These are phyloP conservation scores for Skeletonema costatum DNA, from an alignment of 108 stramenopile genomes.

Conservation along the genomic window DNA sequence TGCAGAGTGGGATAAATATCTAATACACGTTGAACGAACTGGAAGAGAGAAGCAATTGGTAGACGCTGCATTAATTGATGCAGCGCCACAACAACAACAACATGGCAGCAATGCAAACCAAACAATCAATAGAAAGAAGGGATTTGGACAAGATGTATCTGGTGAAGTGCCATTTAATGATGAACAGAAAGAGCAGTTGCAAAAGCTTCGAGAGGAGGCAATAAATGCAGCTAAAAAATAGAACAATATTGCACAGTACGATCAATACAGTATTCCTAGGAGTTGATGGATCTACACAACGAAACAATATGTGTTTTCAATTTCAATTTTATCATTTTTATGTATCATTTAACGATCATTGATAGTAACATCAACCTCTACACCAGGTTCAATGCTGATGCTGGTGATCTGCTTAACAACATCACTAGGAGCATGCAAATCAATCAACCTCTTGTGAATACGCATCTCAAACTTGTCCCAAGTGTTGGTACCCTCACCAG, in stretches of 20 bases:
- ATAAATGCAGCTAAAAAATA: background rate
- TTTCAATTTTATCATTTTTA: slow-evolving; percentile 2
- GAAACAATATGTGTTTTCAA: background rate
- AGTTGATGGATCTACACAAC: no score
- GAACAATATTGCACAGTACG: background rate
- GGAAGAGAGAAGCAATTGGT: slow-evolving; percentile 2
- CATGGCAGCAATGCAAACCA: background rate
- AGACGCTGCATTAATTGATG: background rate
- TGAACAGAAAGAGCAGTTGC: background rate
- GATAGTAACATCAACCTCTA: slow-evolving; percentile 97
- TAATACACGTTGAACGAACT: background rate
- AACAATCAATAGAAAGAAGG: background rate
- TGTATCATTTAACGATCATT: slow-evolving; percentile 73
- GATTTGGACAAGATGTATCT: background rate
- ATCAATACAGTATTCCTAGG: no score
- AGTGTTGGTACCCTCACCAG: slow-evolving; percentile 99
- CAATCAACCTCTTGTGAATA: slow-evolving; percentile 99
- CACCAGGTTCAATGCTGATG: slow-evolving; percentile 99
- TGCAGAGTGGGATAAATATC: background rate
- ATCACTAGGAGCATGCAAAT: slow-evolving; percentile 95
- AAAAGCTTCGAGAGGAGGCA: background rate
- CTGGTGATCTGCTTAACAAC: slow-evolving; percentile 98
- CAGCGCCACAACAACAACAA: background rate
- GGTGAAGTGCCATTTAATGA: background rate
- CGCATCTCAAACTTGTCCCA: slow-evolving; percentile 99